Percentiles rank a stretch among this genome's conserved stretches.
Conservation (phyloP, 208 protist genomes). For the Balamuthia mandrillaris region DNA sequence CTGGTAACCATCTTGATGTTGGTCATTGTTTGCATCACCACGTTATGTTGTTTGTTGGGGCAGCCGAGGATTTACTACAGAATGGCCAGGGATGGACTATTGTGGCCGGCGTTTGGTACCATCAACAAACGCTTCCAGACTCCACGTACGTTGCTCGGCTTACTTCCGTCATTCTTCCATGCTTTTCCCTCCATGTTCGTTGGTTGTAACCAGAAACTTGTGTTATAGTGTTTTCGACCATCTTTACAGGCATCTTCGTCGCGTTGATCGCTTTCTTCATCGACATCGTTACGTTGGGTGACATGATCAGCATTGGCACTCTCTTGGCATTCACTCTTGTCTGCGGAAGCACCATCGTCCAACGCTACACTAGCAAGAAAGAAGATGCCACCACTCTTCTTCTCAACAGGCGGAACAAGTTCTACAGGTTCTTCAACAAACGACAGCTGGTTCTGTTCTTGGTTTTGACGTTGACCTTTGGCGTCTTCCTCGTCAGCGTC, state of each 20-base stretch:
- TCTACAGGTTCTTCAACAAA: neutral
- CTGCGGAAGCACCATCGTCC: constrained; percentile 53
- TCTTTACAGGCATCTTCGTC: constrained; percentile 42
- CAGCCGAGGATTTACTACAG: constrained; percentile 59
- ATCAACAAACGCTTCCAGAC: neutral
- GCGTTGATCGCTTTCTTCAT: constrained; percentile 52
- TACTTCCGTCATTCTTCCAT: constrained; percentile 9
- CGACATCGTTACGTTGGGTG: constrained; percentile 54
- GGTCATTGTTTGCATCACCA: constrained; percentile 53
- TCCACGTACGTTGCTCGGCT: neutral
- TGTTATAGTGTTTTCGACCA: too few relatives aligned
- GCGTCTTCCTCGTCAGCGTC: too few relatives aligned
- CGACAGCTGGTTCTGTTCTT: neutral
- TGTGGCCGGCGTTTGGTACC: too few relatives aligned
- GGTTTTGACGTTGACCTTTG: neutral
- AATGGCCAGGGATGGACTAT: constrained; percentile 52
- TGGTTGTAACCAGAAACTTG: too few relatives aligned
- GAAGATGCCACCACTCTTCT: neutral
- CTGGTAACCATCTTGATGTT: constrained; percentile 52
- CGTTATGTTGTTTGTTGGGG: constrained; percentile 51
- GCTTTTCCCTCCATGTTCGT: neutral
- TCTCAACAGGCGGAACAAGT: neutral
- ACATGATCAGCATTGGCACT: constrained; percentile 63
- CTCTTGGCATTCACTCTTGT: constrained; percentile 60
- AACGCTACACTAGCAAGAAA: neutral